These are phyloP conservation scores for Plasmodium ovale DNA, from an alignment of 169 alveolate genomes.

Conservation along the genomic window DNA sequence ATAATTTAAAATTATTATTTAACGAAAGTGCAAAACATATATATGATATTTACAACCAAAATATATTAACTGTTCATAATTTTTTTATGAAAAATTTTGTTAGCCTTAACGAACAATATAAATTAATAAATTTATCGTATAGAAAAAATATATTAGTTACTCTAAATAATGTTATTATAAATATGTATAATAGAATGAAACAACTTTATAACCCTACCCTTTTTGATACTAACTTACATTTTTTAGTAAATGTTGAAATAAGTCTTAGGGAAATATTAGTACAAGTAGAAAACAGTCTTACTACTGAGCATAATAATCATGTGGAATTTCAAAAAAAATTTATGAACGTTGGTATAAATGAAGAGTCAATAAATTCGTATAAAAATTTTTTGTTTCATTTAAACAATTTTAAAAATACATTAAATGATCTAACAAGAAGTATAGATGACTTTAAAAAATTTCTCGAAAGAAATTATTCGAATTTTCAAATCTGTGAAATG, in stretches of 20 bases:
- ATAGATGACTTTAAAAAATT: conserved; percentile 8
- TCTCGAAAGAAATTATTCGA: conserved; percentile 22
- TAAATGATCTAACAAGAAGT: conserved; percentile 20
- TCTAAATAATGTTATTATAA: conserved; percentile 24
- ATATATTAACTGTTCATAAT: not conserved
- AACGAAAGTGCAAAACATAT: conserved; percentile 44
- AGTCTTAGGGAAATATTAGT: conserved; percentile 39
- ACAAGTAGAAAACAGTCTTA: conserved; percentile 31
- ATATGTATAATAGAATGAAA: conserved; percentile 16
- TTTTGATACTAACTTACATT: conserved; percentile 6
- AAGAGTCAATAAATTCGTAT: conserved; percentile 66
- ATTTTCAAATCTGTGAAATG: conserved; percentile 63
- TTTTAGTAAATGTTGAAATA: conserved; percentile 17
- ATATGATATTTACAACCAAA: conserved; percentile 16
- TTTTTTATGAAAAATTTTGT: conserved; percentile 5
- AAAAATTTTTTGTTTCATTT: conserved; percentile 48
- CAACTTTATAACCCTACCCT: conserved; percentile 12
- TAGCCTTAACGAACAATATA: conserved; percentile 44
- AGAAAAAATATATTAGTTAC: conserved; percentile 34
- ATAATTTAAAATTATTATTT: conserved; percentile 31
- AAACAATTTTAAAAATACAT: conserved; percentile 20
- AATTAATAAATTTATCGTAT: conserved; percentile 23
- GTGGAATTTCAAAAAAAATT: conserved; percentile 56
- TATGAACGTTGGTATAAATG: conserved; percentile 34
- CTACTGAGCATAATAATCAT: conserved; percentile 35